Evolutionary conservation across 192 early-diverging fungal genomes (phyloP).

Genomic region (Podila verticillata): DNA sequence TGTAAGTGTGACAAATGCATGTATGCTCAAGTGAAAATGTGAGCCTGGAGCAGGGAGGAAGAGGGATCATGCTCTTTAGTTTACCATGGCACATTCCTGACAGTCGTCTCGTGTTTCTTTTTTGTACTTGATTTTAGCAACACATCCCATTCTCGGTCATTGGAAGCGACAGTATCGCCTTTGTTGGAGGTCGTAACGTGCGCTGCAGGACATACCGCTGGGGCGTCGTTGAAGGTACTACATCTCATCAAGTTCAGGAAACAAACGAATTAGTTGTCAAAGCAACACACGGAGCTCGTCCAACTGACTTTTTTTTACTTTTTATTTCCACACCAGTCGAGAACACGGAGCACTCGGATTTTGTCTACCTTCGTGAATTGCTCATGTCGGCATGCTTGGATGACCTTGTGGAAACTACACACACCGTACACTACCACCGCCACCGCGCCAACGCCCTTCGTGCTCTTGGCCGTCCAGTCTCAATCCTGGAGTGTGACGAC

Average conservation of each 20-base stretch:
- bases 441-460: constrained; percentile 75
- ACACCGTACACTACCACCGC: constrained; percentile 77
- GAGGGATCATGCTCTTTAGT: neutral
- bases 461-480: constrained; percentile 76
- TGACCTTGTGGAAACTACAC: constrained; percentile 86
- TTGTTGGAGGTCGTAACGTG: constrained; percentile 67
- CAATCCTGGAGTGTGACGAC: constrained; percentile 84
- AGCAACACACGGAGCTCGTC: neutral
- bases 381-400: constrained; percentile 74
- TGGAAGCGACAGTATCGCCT: constrained; percentile 76
- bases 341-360: constrained; percentile 81
- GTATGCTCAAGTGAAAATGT: neutral
- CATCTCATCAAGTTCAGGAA: neutral
- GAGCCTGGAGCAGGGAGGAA: neutral
- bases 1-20: constrained; percentile 41
- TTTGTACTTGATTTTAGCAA: constrained; percentile 49
- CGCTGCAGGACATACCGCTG: constrained; percentile 81
- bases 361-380: constrained; percentile 76
- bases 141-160: constrained; percentile 86
- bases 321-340: constrained; percentile 60
- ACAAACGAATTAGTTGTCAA: too few species aligned
- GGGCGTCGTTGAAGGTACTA: constrained; percentile 79
- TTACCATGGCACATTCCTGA: neutral
- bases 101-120: neutral
- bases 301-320: neutral